phyloP scores from a whole-genome alignment of 2,329 filamentous ascomycete genomes.

The Xylaria sp. region DNA sequence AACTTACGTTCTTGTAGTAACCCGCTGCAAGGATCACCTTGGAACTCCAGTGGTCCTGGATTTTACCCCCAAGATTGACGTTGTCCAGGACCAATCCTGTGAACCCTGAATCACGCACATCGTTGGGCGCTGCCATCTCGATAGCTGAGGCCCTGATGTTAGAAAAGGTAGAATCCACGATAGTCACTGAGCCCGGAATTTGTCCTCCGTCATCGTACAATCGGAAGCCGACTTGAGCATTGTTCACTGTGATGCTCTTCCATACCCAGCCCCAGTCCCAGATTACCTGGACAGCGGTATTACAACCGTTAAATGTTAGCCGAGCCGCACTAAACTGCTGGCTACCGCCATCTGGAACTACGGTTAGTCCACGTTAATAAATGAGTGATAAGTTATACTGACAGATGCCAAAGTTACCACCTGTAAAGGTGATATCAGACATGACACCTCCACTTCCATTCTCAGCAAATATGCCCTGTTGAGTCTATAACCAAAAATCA shows the following conservation, averaged over 20 bases:
- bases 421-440: slow-evolving; percentile 76
- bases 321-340: slow-evolving; percentile 54
- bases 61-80: slow-evolving; percentile 25
- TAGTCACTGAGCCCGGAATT: slow-evolving; percentile 19
- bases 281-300: slow-evolving; percentile 71
- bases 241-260: slow-evolving; percentile 71
- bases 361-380: slow-evolving; percentile 72
- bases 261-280: slow-evolving; percentile 85
- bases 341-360: slow-evolving; percentile 62
- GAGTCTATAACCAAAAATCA: slow-evolving; percentile 40
- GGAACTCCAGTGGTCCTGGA: slow-evolving; percentile 26
- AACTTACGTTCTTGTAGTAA: slow-evolving; percentile 28
- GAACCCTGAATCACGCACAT: slow-evolving; percentile 19
- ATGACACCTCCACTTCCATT: slow-evolving; percentile 74
- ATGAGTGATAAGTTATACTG: slow-evolving; percentile 61
- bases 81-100: slow-evolving; percentile 29
- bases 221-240: slow-evolving; percentile 71
- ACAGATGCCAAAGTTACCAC: slow-evolving; percentile 73
- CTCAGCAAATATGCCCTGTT: slow-evolving; percentile 71
- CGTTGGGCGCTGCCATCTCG: slow-evolving; percentile 21
- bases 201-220: slow-evolving; percentile 55
- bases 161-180: slow-evolving; percentile 22
- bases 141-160: slow-evolving; percentile 25
- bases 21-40: slow-evolving; percentile 20
- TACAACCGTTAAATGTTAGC: slow-evolving; percentile 63